Conservation (phyloP, 306 rosid species). For the Quercus dentata region DNA sequence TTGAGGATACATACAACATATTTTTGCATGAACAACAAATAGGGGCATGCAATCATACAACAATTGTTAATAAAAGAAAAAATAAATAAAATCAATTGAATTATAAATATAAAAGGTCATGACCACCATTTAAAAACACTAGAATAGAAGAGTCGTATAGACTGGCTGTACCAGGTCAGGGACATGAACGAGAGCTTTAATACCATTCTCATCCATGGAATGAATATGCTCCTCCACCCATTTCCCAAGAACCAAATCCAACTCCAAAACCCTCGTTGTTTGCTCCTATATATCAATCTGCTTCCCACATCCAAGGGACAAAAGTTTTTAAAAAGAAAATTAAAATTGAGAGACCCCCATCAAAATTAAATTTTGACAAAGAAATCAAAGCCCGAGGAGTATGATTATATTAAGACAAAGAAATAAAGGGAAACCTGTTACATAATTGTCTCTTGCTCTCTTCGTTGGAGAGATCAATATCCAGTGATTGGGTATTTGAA, state of each 20-base stretch:
- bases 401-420: too few relatives aligned
- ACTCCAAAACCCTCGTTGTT: conserved; percentile 81
- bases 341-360: too few relatives aligned
- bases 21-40: neutral
- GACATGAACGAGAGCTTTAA: conserved; percentile 60
- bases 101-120: too few relatives aligned
- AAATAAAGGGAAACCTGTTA: conserved; percentile 46
- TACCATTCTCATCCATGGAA: conserved; percentile 63
- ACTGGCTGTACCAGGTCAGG: conserved; percentile 55
- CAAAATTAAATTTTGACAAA: too few relatives aligned
- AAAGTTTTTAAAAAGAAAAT: neutral
- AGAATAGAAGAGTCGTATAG: neutral
- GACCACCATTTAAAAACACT: neutral
- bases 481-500: conserved; percentile 22
- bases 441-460: conserved; percentile 70
- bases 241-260: conserved; percentile 89
- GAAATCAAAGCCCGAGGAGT: too few relatives aligned
- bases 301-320: neutral
- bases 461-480: conserved; percentile 62
- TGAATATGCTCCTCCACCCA: conserved; percentile 82
- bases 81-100: neutral
- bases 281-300: conserved; percentile 86
- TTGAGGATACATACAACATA: neutral
- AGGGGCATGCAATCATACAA: neutral
- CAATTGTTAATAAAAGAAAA: neutral